Percentiles rank a stretch among this genome's conserved stretches.
Evolutionary conservation across 2,329 filamentous ascomycete species (phyloP).

Genomic region (Coniochaeta hoffmannii): DNA sequence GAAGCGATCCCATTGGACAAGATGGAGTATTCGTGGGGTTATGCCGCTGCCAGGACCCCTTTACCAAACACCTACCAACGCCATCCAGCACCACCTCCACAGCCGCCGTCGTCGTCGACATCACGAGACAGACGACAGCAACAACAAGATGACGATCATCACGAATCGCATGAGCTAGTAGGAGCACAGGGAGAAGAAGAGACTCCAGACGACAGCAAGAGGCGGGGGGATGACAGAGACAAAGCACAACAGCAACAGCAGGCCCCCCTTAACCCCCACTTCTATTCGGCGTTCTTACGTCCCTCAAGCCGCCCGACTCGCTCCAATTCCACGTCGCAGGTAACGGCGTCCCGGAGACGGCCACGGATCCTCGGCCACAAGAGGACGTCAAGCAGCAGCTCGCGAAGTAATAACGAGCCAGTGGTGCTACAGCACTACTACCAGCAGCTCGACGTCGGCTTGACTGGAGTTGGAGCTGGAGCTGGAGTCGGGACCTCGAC

Average conservation of each 20-base stretch:
- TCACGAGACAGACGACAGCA: neutral
- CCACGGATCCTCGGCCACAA: conserved; percentile 19
- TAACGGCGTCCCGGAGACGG: conserved; percentile 11
- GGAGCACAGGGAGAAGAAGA: conserved; percentile 6
- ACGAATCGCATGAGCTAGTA: neutral
- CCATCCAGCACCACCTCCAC: conserved; percentile 1
- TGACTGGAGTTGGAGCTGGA: neutral
- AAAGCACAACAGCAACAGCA: neutral
- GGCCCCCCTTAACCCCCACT: neutral
- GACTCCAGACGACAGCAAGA: neutral
- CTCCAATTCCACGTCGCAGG: conserved; percentile 18
- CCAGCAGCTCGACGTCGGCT: neutral
- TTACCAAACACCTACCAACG: conserved; percentile 16
- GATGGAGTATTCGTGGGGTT: conserved; percentile 21
- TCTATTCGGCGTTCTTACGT: neutral
- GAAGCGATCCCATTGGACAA: neutral
- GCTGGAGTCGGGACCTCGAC: neutral
- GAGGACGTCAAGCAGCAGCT: conserved; percentile 23
- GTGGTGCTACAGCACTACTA: neutral
- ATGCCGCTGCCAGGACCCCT: conserved; percentile 18
- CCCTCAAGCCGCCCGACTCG: conserved; percentile 10
- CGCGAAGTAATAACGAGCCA: conserved; percentile 13
- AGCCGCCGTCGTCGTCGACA: neutral
- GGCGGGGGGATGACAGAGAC: neutral
- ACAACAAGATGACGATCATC: neutral